These are phyloP conservation scores for Endoconidiophora laricicola DNA, from an alignment of 2,329 filamentous ascomycete species.

Conservation along the genomic window DNA sequence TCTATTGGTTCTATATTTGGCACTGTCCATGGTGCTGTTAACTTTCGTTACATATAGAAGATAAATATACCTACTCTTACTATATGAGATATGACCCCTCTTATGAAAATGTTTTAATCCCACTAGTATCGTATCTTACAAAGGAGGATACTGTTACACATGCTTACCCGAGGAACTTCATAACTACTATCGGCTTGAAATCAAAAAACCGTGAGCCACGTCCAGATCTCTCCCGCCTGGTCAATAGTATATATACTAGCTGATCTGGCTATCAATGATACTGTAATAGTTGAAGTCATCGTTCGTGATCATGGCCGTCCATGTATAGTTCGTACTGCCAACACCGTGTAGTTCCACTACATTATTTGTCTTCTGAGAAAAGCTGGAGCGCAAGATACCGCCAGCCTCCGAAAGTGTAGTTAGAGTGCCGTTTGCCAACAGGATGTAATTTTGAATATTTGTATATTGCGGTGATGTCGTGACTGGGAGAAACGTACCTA, in stretches of 20 bases:
- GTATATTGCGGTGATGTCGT: not conserved
- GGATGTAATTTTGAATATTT: constrained; percentile 1
- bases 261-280: not conserved
- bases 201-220: not conserved
- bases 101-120: too few relatives aligned
- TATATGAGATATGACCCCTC: too few relatives aligned
- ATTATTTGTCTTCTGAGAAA: not conserved
- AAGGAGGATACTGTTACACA: too few relatives aligned
- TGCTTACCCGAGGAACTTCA: too few relatives aligned
- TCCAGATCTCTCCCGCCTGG: not conserved
- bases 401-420: not conserved
- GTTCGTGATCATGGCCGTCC: not conserved
- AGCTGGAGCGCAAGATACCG: not conserved
- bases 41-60: too few relatives aligned
- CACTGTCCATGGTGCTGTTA: too few relatives aligned
- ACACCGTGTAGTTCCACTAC: not conserved
- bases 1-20: too few relatives aligned
- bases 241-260: not conserved
- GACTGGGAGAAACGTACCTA: not conserved
- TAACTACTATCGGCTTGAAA: not conserved
- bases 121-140: too few relatives aligned
- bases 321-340: not conserved
- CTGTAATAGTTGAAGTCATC: not conserved
- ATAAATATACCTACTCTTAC: too few relatives aligned
- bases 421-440: not conserved